Base-by-base conservation (phyloP, 306 rosid species). In the Dryas alaskensis region DNA sequence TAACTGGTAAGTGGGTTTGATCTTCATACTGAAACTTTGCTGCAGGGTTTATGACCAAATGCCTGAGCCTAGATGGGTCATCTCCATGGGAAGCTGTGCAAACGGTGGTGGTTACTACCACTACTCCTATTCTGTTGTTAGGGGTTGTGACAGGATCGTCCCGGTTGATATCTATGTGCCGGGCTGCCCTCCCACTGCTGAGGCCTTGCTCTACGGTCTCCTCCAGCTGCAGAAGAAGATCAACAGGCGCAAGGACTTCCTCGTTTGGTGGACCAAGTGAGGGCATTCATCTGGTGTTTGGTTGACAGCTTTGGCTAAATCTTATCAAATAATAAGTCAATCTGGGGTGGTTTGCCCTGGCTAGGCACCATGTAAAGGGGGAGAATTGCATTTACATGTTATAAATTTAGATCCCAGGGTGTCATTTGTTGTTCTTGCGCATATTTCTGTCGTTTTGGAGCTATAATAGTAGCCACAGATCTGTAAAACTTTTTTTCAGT, bases 71-170 rank as follows among this genome's bases (percentile, higher is more conserved):
- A 81, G 97, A 79, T 95, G 99, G 99, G 97, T 95, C 10, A 79
- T 95, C 84, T 95, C 99, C 8, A 95, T 95, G 99, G 99, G 99
- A 81, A 95, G 99, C 80, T 95, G 99, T 67, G 99, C 99, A 71
- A 95, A 95, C 57, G 99, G 99, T 6, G 99, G 99, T 73, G 99
- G 99, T 75, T 95, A 95, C 87, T 95, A 95, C 76, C 99, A 95
- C 81, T 95, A 95, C 82, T 95, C 99, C 0, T 92, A 92, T 84
- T 85, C 99, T 0, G 98, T 95, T 45, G 98, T 92, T 25, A 82
- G 99, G 55, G 99, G 99, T 31, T 95, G 99, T 48, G 99, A 95
- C 81, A 84, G 98, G 79, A 95, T 95, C 39, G 93, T 95, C 67
- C 98, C 99, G 4, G 98, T 95, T 40, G 99, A 95, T 77, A 92